Evolutionary conservation across 345 rosid genomes (phyloP).

Genomic region (Eucalyptus virginea): DNA sequence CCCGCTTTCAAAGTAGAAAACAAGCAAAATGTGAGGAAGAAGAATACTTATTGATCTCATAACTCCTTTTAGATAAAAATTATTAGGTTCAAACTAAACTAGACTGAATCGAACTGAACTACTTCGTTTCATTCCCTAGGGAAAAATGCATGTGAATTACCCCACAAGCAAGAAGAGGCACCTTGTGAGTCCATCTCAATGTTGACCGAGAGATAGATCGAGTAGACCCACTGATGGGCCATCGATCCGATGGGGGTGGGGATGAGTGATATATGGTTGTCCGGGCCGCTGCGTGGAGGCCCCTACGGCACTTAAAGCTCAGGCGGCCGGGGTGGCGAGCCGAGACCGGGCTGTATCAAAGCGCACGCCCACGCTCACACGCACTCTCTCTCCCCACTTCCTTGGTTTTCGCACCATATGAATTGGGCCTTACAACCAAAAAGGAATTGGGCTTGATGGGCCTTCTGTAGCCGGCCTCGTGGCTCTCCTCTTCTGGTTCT

Average conservation of each 20-base stretch:
- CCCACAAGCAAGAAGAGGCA: not conserved
- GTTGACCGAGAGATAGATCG: not conserved
- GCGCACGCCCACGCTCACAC: not conserved
- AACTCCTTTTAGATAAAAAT: not conserved
- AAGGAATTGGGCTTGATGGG: not conserved
- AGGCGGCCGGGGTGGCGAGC: not conserved
- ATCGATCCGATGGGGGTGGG: not conserved
- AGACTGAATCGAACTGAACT: not conserved
- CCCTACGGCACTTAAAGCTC: not conserved
- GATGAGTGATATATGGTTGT: not conserved
- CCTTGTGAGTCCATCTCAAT: not conserved
- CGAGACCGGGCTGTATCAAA: not conserved
- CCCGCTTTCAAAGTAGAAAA: not conserved
- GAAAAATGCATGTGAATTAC: not conserved
- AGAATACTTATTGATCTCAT: not conserved
- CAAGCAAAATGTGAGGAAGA: not conserved
- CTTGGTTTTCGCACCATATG: not conserved
- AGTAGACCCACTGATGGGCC: not conserved
- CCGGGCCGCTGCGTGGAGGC: no score
- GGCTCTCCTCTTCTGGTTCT: not conserved
- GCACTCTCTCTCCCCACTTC: not conserved
- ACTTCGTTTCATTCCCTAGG: not conserved
- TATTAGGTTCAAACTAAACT: no score
- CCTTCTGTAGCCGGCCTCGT: not conserved
- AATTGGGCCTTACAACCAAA: not conserved